Evolutionary conservation across 2,329 filamentous ascomycete species (phyloP).

Genomic region (Arthroderma sp.): DNA sequence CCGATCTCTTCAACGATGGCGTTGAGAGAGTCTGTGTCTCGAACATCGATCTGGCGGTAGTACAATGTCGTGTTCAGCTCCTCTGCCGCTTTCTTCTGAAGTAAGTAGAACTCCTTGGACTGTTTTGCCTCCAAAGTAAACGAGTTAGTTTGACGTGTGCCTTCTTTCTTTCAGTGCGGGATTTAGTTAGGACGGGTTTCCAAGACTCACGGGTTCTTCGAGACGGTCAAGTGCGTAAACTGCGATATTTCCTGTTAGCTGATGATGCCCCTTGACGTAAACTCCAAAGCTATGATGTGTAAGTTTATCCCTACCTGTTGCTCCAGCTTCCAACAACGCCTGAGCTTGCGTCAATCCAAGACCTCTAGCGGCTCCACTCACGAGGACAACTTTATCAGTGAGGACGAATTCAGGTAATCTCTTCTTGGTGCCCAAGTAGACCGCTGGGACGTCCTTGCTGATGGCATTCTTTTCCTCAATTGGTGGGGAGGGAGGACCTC

Average conservation of each 20-base stretch:
- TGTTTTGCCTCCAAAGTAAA: slow-evolving; percentile 6
- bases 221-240: slow-evolving; percentile 25
- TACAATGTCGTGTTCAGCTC: slow-evolving; percentile 55
- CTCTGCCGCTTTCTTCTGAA: slow-evolving; percentile 49
- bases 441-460: not conserved
- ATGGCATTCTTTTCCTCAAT: slow-evolving; percentile 15
- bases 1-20: slow-evolving; percentile 56
- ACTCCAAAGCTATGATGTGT: slow-evolving; percentile 4
- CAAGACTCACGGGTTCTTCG: slow-evolving; percentile 11
- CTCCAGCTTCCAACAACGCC: slow-evolving; percentile 61
- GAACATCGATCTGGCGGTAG: slow-evolving; percentile 71
- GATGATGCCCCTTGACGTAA: not conserved
- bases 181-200: not conserved
- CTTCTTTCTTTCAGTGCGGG: too few relatives aligned
- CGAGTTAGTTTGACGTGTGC: too few relatives aligned
- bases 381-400: slow-evolving; percentile 54
- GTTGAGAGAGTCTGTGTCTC: slow-evolving; percentile 56
- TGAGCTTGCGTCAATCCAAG: slow-evolving; percentile 63
- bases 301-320: slow-evolving; percentile 29
- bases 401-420: slow-evolving; percentile 63
- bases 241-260: slow-evolving; percentile 16
- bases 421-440: slow-evolving; percentile 7
- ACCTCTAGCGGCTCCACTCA: slow-evolving; percentile 59
- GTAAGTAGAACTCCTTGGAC: slow-evolving; percentile 48
- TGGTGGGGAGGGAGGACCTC: slow-evolving; percentile 14